Percentiles rank a stretch among this genome's conserved stretches.
Conservation (phyloP, 1,284 basidiomycete genomes). For the Rhodotorula sp. region DNA sequence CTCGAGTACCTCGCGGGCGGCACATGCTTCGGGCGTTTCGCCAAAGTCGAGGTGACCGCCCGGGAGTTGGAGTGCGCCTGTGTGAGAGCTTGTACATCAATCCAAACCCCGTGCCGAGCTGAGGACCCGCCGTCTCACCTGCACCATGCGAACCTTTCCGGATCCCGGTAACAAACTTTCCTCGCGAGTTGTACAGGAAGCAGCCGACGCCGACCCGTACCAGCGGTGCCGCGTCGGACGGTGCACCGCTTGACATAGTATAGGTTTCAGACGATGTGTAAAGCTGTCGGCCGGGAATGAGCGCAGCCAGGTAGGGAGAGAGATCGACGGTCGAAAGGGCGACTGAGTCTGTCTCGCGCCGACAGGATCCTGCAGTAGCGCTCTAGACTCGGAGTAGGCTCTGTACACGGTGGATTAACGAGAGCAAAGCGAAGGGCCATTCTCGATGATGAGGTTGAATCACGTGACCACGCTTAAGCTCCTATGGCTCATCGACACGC, state of each 20-base stretch:
- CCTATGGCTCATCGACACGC: not conserved
- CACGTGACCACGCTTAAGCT: not conserved
- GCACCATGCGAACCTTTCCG: constrained; percentile 46
- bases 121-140: constrained; percentile 27
- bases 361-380: too few relatives aligned
- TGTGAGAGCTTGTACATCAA: not conserved
- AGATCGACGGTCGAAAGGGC: too few relatives aligned
- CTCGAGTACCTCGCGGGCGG: constrained; percentile 45
- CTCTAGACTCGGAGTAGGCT: too few relatives aligned
- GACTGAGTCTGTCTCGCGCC: too few relatives aligned
- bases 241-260: not conserved
- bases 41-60: constrained; percentile 48
- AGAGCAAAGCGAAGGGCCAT: too few relatives aligned
- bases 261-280: not conserved
- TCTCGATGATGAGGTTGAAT: not conserved
- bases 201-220: constrained; percentile 45
- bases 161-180: constrained; percentile 44
- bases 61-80: constrained; percentile 42
- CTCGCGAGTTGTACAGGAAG: constrained; percentile 43
- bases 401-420: too few relatives aligned
- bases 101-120: not conserved
- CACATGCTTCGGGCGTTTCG: constrained; percentile 46
- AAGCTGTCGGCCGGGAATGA: too few relatives aligned
- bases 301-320: too few relatives aligned
- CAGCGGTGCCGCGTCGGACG: not conserved